Conservation (phyloP, 2,329 filamentous ascomycete species). For the Colletotrichum brevisporum region DNA sequence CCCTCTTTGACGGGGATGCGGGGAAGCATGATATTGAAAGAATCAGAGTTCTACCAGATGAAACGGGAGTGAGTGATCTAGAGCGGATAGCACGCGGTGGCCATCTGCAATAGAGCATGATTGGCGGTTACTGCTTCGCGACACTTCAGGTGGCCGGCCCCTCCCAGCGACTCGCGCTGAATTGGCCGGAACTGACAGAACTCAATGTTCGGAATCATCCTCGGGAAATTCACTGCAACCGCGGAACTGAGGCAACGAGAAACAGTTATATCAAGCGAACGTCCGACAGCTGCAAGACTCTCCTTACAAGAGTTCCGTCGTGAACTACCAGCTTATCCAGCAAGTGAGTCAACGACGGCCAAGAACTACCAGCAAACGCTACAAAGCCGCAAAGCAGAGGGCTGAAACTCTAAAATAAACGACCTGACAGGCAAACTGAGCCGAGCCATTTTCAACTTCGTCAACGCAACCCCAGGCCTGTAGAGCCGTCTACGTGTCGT, state of each 20-base stretch:
- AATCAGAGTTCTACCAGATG: neutral
- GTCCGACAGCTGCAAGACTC: too few species aligned
- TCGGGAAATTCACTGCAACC: neutral
- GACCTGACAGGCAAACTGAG: neutral
- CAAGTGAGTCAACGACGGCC: too few species aligned
- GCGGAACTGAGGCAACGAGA: neutral
- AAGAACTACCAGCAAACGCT: neutral
- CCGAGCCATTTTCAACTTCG: neutral
- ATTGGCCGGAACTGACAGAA: neutral
- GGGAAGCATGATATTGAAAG: neutral
- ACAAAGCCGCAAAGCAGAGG: neutral
- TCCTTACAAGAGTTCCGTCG: too few species aligned
- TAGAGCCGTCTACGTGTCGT: too few species aligned
- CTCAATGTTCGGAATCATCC: neutral
- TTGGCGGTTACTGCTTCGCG: neutral
- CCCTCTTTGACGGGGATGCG: neutral
- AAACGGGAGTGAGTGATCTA: neutral
- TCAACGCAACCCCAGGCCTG: neutral
- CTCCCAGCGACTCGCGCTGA: neutral
- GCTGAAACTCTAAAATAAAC: neutral
- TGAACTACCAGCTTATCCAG: too few species aligned
- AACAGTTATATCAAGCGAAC: neutral
- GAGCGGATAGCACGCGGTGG: neutral
- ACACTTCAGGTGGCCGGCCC: neutral
- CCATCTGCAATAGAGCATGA: neutral